Conservation (phyloP, 345 rosid species). For the Laguncularia racemosa region DNA sequence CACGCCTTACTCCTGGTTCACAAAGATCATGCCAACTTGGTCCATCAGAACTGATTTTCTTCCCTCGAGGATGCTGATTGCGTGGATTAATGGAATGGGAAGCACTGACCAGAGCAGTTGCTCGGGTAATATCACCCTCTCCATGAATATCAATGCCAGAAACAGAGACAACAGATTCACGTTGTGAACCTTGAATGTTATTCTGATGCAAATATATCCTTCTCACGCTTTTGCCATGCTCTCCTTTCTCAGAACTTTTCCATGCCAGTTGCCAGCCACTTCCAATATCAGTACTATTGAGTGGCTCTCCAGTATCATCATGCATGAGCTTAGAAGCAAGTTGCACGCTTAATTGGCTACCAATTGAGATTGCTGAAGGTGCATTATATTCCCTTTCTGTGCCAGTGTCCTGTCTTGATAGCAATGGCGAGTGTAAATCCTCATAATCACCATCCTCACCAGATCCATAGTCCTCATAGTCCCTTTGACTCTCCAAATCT, state of each 20-base stretch:
- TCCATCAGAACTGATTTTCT: slow-evolving; percentile 9
- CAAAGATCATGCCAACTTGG: slow-evolving; percentile 16
- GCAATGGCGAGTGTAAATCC: slow-evolving; percentile 18
- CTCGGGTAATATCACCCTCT: slow-evolving; percentile 10
- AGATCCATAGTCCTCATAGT: slow-evolving; percentile 9
- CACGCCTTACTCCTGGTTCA: slow-evolving; percentile 38
- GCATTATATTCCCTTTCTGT: slow-evolving; percentile 9
- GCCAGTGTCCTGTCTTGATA: slow-evolving; percentile 6
- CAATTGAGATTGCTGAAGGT: neutral
- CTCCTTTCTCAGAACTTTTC: slow-evolving; percentile 17
- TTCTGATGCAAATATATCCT: slow-evolving; percentile 29
- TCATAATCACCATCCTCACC: slow-evolving; percentile 13
- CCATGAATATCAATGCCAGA: slow-evolving; percentile 9
- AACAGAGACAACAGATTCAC: slow-evolving; percentile 14
- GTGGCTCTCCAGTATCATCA: slow-evolving; percentile 12
- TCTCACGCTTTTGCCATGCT: slow-evolving; percentile 15
- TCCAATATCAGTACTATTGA: slow-evolving; percentile 18
- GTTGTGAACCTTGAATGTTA: slow-evolving; percentile 1
- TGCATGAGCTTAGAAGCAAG: slow-evolving; percentile 12
- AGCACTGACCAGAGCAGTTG: slow-evolving; percentile 34
- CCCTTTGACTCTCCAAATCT: slow-evolving; percentile 20
- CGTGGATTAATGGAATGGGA: slow-evolving; percentile 9
- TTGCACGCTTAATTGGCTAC: slow-evolving; percentile 8
- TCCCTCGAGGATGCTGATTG: slow-evolving; percentile 3
- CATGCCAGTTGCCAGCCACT: slow-evolving; percentile 36